phyloP scores from a whole-genome alignment of 1,284 basidiomycete species.

The Hemileia vastatrix region DNA sequence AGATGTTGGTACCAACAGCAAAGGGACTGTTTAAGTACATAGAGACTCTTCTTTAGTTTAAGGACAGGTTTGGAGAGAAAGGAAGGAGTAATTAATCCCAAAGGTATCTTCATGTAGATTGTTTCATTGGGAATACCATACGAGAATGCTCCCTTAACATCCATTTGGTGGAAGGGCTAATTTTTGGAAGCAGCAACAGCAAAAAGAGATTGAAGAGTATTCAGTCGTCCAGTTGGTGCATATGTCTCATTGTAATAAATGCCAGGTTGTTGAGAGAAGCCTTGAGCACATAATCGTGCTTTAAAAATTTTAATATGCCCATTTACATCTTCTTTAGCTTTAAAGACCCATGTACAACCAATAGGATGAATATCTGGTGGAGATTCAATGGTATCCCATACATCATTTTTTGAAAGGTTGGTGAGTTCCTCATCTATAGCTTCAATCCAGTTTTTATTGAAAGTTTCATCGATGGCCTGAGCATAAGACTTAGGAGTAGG shows the following conservation, averaged over 20 bases:
- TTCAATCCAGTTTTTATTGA: slow-evolving; percentile 10
- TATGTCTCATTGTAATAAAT: slow-evolving; percentile 49
- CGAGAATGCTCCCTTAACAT: slow-evolving; percentile 48
- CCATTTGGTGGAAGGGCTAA: slow-evolving; percentile 46
- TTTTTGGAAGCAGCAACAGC: slow-evolving; percentile 44
- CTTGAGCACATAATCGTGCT: slow-evolving; percentile 47
- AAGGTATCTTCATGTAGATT: too few species aligned
- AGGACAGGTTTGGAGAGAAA: too few species aligned
- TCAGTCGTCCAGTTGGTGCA: slow-evolving; percentile 45
- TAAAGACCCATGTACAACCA: slow-evolving; percentile 46
- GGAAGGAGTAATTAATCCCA: too few species aligned
- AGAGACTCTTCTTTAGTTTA: too few species aligned
- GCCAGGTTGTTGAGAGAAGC: slow-evolving; percentile 47
- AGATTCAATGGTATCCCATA: too few species aligned
- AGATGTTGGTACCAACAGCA: too few species aligned
- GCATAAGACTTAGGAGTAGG: background rate
- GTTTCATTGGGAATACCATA: slow-evolving; percentile 47
- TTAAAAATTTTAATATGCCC: slow-evolving; percentile 45
- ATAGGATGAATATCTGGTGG: slow-evolving; percentile 33
- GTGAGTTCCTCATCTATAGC: too few species aligned
- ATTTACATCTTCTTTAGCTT: slow-evolving; percentile 43
- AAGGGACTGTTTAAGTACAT: too few species aligned
- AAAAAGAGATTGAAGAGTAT: slow-evolving; percentile 45
- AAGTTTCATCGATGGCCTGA: background rate
- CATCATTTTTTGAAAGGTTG: too few species aligned